Base-by-base conservation (phyloP, 257 asterid genomes). In the Fraxinus pennsylvanica region DNA sequence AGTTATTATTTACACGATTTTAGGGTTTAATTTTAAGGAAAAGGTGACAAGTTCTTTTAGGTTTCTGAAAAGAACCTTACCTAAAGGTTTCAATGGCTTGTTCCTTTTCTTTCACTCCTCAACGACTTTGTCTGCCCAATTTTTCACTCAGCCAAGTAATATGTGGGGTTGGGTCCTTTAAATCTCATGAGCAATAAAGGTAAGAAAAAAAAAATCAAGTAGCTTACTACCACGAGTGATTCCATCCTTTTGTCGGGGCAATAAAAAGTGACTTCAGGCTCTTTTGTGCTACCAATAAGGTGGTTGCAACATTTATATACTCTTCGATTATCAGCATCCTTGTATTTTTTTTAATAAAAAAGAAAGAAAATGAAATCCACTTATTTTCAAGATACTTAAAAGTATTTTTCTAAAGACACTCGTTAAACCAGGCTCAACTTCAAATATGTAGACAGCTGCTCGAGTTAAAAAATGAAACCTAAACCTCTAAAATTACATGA, bases 81-180 rank as follows among this genome's bases (percentile, higher is more conserved):
- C 69, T 63, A 63, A 63, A 63, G 36, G 15, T 63, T 63, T 63
- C 35, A 63, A 63, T 63, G 35, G 69, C 69, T 63, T 25, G 10
- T 27, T 63, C 69, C 35, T 63, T 63, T 63, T 25, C 69, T 63
- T 63, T 12, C n/a, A 63, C 69, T 63, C 69, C 17, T 63, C 29
- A 63, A 63, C 36, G 27, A 63, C n/a, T 63, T 63, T 63, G 69
- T 63, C 69, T 22, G 19, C 36, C 69, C 69, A 63, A 63, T 27
- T 63, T 63, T 63, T 63, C 35, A 63, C 69, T 25, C 36, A 10
- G 35, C 69, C 69, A 21, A 63, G 29, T 27, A 25, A 63, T 63
- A 9, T 63, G 36, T 63, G 69, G 69, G 69, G 69, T 63, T 25
- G 69, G 69, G n/a, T 63, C 35, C 36, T 63, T 27, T 22, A 25